phyloP scores from a whole-genome alignment of 768 basidiomycete genomes.

The Rhizopogon roseolus region DNA sequence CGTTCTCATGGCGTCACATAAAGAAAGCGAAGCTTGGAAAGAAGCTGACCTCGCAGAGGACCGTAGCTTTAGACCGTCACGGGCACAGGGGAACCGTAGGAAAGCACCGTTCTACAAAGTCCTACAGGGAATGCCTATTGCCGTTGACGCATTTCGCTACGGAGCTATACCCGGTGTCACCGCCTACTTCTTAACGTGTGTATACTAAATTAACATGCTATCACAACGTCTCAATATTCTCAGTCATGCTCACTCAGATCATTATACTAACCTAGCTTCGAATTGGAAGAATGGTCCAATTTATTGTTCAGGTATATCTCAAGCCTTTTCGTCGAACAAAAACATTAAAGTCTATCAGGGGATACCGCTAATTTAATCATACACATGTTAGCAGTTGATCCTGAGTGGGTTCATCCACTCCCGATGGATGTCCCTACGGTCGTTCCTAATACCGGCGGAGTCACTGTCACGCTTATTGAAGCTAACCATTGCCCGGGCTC shows the following conservation, averaged over 20 bases:
- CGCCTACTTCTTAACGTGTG: conserved; percentile 87
- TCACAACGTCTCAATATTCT: conserved; percentile 7
- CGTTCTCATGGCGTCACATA: conserved; percentile 83
- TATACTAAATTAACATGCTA: not conserved
- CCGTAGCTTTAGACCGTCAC: conserved; percentile 39
- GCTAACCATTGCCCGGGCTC: conserved; percentile 99
- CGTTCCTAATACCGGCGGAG: conserved; percentile 80
- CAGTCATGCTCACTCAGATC: conserved; percentile 96
- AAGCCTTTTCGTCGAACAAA: not conserved
- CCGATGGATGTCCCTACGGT: conserved; percentile 73
- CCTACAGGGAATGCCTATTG: conserved; percentile 94
- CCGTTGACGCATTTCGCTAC: conserved; percentile 96
- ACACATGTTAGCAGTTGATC: conserved; percentile 87
- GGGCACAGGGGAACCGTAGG: conserved; percentile 49
- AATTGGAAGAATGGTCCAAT: conserved; percentile 91
- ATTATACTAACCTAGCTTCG: conserved; percentile 88
- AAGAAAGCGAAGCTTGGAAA: conserved; percentile 82
- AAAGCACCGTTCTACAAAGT: conserved; percentile 96
- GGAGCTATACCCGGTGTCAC: conserved; percentile 85
- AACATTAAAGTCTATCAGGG: conserved; percentile 28
- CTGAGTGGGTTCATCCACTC: conserved; percentile 83
- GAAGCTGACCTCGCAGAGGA: conserved; percentile 60
- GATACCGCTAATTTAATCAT: conserved; percentile 89
- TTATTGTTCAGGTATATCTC: conserved; percentile 70
- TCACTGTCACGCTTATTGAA: conserved; percentile 90